Percentiles rank a stretch among this genome's conserved stretches.
Conservation (phyloP, 2,329 filamentous ascomycete species). For the Cladophialophora yegresii region DNA sequence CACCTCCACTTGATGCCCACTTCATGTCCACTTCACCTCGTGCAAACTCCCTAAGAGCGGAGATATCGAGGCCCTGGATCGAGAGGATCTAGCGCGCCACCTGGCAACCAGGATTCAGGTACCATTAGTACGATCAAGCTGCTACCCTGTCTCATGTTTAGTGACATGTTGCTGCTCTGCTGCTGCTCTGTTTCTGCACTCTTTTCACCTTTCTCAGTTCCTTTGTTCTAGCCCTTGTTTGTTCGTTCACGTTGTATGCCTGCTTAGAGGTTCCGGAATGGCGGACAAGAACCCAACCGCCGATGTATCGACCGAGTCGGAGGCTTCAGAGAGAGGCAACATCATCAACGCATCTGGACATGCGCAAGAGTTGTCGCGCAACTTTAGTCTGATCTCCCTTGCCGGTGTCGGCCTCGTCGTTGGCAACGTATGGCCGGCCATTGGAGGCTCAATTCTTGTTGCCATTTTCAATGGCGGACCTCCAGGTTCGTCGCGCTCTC, state of each 20-base stretch:
- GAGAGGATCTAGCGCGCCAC: constrained; percentile 1
- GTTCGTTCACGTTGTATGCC: neutral
- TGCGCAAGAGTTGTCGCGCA: constrained; percentile 62
- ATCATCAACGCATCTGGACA: constrained; percentile 65
- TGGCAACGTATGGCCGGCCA: constrained; percentile 62
- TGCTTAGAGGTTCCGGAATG: neutral
- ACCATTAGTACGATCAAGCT: neutral
- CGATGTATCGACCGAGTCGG: constrained; percentile 8
- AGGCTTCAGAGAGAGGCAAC: constrained; percentile 7
- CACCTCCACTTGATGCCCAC: neutral
- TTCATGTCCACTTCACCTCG: neutral
- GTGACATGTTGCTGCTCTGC: neutral
- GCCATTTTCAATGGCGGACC: constrained; percentile 35
- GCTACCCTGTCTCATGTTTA: neutral
- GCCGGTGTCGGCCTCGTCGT: constrained; percentile 63
- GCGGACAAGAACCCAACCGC: constrained; percentile 10
- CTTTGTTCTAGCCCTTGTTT: constrained; percentile 1
- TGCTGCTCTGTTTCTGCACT: neutral
- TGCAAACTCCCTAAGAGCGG: neutral
- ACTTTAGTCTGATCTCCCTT: constrained; percentile 63
- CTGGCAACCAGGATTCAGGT: neutral
- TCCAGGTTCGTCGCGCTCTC: constrained; percentile 18
- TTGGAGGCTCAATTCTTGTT: constrained; percentile 32
- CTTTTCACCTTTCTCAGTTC: constrained; percentile 3
- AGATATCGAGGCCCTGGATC: neutral